These are phyloP conservation scores for Polyporus tsugae DNA, from an alignment of 1,284 basidiomycete genomes.

Conservation along the genomic window DNA sequence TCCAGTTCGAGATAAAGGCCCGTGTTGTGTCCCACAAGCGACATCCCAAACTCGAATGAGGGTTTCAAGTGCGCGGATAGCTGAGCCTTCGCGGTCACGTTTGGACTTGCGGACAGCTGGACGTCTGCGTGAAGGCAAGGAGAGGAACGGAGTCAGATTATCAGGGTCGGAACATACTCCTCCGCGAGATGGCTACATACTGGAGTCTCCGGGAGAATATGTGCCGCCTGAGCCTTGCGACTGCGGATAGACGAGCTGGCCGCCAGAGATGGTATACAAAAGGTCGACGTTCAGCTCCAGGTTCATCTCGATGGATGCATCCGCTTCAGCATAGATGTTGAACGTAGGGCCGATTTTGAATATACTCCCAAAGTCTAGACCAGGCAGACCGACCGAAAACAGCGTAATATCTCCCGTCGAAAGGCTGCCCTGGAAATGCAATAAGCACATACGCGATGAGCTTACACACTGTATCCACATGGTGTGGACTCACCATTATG, in stretches of 20 bases:
- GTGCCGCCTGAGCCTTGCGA: slow-evolving; percentile 18
- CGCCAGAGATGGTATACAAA: slow-evolving; percentile 41
- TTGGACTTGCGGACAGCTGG: slow-evolving; percentile 49
- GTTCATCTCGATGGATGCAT: slow-evolving; percentile 44
- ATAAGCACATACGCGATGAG: too few species aligned
- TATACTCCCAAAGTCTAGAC: slow-evolving; percentile 30
- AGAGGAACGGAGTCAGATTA: background rate
- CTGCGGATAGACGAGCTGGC: slow-evolving; percentile 52
- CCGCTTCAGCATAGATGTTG: slow-evolving; percentile 39
- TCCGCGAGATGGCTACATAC: slow-evolving; percentile 39
- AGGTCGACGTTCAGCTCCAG: slow-evolving; percentile 51
- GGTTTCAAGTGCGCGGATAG: slow-evolving; percentile 40
- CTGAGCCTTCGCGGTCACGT: slow-evolving; percentile 51
- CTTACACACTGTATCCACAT: background rate
- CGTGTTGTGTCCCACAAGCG: slow-evolving; percentile 43
- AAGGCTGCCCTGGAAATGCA: background rate
- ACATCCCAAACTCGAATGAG: slow-evolving; percentile 43
- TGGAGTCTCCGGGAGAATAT: slow-evolving; percentile 42
- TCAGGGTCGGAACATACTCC: too few species aligned
- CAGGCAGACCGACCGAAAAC: background rate
- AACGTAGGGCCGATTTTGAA: slow-evolving; percentile 47
- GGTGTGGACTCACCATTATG: background rate
- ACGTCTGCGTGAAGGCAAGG: slow-evolving; percentile 41
- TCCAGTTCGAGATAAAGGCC: slow-evolving; percentile 53
- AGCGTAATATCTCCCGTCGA: background rate